phyloP scores from a whole-genome alignment of 768 basidiomycete species.

The Trametes elegans region DNA sequence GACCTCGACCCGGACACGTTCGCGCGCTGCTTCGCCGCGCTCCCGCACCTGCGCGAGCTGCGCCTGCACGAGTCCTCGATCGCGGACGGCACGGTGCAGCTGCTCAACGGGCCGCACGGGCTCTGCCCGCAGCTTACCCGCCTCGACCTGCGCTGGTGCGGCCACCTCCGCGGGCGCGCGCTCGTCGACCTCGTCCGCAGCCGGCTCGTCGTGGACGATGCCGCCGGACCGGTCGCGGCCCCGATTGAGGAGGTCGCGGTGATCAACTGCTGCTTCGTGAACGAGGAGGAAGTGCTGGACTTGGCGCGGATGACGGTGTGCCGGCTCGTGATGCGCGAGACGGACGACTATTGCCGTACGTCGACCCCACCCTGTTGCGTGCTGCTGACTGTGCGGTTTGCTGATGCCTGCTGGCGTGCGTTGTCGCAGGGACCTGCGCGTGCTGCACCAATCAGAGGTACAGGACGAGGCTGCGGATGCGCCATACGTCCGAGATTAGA shows the following conservation, averaged over 20 bases:
- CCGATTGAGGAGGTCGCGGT: slow-evolving; percentile 47
- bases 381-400: background rate
- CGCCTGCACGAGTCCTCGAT: slow-evolving; percentile 60
- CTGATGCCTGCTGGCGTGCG: background rate
- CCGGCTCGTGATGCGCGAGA: slow-evolving; percentile 40
- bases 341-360: slow-evolving; percentile 56
- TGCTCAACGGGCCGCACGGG: slow-evolving; percentile 35
- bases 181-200: slow-evolving; percentile 49
- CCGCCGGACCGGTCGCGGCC: slow-evolving; percentile 9
- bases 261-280: slow-evolving; percentile 57
- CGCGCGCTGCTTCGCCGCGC: slow-evolving; percentile 32
- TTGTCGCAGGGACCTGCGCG: slow-evolving; percentile 38
- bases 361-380: slow-evolving; percentile 9
- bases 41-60: slow-evolving; percentile 45
- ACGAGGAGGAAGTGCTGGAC: slow-evolving; percentile 51
- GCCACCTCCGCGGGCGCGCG: slow-evolving; percentile 48
- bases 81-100: slow-evolving; percentile 41
- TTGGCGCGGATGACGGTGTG: slow-evolving; percentile 48
- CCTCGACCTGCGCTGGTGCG: slow-evolving; percentile 61
- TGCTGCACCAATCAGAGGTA: slow-evolving; percentile 60
- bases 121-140: slow-evolving; percentile 46
- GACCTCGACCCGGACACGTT: slow-evolving; percentile 41
- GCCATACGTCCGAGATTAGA: slow-evolving; percentile 28
- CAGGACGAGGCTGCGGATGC: slow-evolving; percentile 46
- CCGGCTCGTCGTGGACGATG: slow-evolving; percentile 27